Evolutionary conservation across 2,329 filamentous ascomycete genomes (phyloP).

Genomic region (Canariomyces notabilis): DNA sequence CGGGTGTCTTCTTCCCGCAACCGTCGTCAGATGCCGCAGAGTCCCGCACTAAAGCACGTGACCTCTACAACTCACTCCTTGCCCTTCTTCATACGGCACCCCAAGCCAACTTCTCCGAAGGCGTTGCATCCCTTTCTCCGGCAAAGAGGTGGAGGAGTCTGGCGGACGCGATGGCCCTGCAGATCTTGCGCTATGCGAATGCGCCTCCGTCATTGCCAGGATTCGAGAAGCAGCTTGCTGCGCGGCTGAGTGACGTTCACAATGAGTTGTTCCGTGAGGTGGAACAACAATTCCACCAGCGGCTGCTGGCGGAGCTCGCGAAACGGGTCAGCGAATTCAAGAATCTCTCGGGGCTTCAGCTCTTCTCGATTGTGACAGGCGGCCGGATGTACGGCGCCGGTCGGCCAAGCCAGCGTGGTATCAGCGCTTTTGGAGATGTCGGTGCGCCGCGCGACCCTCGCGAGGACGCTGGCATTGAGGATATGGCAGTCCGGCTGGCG

Average conservation of each 20-base stretch:
- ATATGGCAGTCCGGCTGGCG: conserved; percentile 71
- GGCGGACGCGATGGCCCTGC: conserved; percentile 49
- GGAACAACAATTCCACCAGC: conserved; percentile 45
- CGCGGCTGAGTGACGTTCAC: conserved; percentile 40
- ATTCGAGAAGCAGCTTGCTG: conserved; percentile 46
- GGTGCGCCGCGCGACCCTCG: conserved; percentile 37
- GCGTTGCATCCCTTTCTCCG: conserved; percentile 20
- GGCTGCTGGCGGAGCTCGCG: conserved; percentile 45
- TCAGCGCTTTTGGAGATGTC: conserved; percentile 25
- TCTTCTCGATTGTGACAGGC: conserved; percentile 53
- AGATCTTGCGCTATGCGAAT: conserved; percentile 54
- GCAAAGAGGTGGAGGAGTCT: conserved; percentile 48
- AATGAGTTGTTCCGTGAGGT: conserved; percentile 44
- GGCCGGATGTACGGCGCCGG: conserved; percentile 39
- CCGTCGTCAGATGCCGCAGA: conserved; percentile 36
- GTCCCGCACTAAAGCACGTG: conserved; percentile 40
- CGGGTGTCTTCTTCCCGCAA: conserved; percentile 38
- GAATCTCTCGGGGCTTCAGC: conserved; percentile 45
- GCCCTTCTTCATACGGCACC: conserved; percentile 50
- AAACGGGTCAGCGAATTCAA: conserved; percentile 49
- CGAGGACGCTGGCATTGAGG: conserved; percentile 52
- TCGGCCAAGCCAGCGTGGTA: conserved; percentile 30
- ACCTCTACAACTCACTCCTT: conserved; percentile 49
- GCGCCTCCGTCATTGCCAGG: conserved; percentile 40
- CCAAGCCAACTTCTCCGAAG: conserved; percentile 29